These are phyloP conservation scores for Aureoboletus auriporus DNA, from an alignment of 768 basidiomycete genomes.

Conservation along the genomic window DNA sequence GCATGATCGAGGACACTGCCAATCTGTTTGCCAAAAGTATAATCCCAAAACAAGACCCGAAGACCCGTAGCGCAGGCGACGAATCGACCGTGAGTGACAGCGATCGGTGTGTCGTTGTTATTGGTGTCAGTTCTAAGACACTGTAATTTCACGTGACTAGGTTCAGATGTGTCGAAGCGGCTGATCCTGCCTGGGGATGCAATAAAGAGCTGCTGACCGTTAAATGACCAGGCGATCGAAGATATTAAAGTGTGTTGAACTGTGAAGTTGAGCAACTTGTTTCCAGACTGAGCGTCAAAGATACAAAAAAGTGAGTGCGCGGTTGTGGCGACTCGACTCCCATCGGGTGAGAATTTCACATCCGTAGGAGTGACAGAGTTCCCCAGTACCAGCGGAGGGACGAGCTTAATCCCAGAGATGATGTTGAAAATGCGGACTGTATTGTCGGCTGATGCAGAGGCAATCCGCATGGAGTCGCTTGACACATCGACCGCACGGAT, in stretches of 20 bases:
- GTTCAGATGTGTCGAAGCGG: neutral
- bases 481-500: slow-evolving; percentile 1
- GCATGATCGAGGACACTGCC: neutral
- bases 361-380: too few relatives aligned
- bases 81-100: neutral
- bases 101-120: neutral
- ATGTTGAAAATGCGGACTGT: neutral
- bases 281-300: neutral
- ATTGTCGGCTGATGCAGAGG: neutral
- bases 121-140: neutral
- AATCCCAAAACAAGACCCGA: slow-evolving; percentile 7
- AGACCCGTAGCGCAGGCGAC: neutral
- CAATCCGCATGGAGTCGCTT: neutral
- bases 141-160: neutral
- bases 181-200: neutral
- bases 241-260: neutral
- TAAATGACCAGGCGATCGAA: neutral
- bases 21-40: neutral
- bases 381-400: too few relatives aligned
- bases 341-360: neutral
- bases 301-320: neutral
- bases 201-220: neutral
- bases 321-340: neutral
- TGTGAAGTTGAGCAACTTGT: neutral
- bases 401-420: too few relatives aligned